These are phyloP conservation scores for Cicer chorassanicum DNA, from an alignment of 306 rosid genomes.

Conservation along the genomic window DNA sequence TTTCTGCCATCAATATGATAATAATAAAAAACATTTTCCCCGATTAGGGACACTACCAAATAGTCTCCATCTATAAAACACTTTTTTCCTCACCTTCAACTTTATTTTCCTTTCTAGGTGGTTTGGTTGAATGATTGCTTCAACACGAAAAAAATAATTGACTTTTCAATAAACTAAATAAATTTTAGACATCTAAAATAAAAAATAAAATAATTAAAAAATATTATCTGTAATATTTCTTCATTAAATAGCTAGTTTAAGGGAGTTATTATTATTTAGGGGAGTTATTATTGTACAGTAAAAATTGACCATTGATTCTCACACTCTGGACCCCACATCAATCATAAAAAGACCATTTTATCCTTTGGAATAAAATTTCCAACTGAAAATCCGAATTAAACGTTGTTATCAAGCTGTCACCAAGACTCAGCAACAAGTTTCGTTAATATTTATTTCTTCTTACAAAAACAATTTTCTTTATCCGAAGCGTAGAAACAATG, in stretches of 20 bases:
- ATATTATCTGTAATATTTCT: no score
- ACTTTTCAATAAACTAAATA: no score
- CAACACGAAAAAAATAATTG: no score
- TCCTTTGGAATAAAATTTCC: slow-evolving; percentile 34
- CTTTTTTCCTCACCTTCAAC: slow-evolving; percentile 31
- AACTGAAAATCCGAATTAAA: slow-evolving; percentile 36
- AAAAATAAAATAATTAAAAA: no score
- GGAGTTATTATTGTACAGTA: no score
- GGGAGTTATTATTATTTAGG: no score
- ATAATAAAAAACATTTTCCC: slow-evolving; percentile 34
- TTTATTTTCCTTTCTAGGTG: background rate
- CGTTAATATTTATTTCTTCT: no score
- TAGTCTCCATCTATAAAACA: slow-evolving; percentile 14
- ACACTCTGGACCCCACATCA: background rate
- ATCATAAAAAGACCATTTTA: slow-evolving; percentile 39
- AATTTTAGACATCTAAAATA: no score
- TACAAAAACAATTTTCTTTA: no score
- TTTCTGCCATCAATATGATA: slow-evolving; percentile 39
- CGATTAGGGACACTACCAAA: slow-evolving; percentile 24
- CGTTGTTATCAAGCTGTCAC: background rate
- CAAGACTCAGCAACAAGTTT: background rate
- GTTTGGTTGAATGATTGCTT: slow-evolving; percentile 1
- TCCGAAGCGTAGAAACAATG: no score
- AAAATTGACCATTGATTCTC: background rate
- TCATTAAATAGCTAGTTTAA: no score